Base-by-base conservation (phyloP, 768 basidiomycete genomes). In the Russula vinacea region DNA sequence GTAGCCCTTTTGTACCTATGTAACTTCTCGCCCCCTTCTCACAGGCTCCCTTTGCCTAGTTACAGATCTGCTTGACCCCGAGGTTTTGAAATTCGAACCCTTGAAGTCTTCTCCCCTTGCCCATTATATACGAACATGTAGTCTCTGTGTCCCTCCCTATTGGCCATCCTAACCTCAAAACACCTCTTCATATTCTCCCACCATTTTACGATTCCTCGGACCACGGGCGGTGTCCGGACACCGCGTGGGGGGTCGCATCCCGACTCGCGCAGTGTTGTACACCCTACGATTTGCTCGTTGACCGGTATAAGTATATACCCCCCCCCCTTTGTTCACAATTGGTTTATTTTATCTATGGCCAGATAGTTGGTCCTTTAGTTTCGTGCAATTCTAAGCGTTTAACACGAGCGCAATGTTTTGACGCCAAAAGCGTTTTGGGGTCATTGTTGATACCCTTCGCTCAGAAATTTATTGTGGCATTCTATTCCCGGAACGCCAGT, bases 291-390 rank as follows among this genome's bases (percentile, higher is more conserved):
- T 14, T 29, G 37, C 47, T 42, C 47, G 47, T 56, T 52, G 64
- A 52, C 56, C 59, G 26, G 42, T 50, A 44, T 60, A 65, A n/a
- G 42, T 50, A 44, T 60, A 65, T 65, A 65, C 64, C 64, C 22
- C 11, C 9, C n/a, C 45, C 45, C 22, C 44, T 2, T 47, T 45
- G 14, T 22, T 44, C 62, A 59, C 44, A 45, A 33, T 64, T 54
- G 37, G n/a, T 55, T 57, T 64, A 60, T 19, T 39, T 22, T 65
- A 26, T 58, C 32, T 60, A 61, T 26, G 19, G 39, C 14, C 2
- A 35, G 59, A 33, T 40, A 56, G 51, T 55, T 50, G 44, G 54
- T 52, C 3, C 49, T 39, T 50, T 37, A 50, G 17, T 32, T n/a
- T n/a, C 16, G 37, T 60, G 45, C 49, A 53, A 55, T 39, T 59